A percentile compares a stretch with the other conserved stretches of the same genome.
These are phyloP conservation scores for Termitomyces sp. DNA, from an alignment of 768 basidiomycete species.

Conservation along the genomic window DNA sequence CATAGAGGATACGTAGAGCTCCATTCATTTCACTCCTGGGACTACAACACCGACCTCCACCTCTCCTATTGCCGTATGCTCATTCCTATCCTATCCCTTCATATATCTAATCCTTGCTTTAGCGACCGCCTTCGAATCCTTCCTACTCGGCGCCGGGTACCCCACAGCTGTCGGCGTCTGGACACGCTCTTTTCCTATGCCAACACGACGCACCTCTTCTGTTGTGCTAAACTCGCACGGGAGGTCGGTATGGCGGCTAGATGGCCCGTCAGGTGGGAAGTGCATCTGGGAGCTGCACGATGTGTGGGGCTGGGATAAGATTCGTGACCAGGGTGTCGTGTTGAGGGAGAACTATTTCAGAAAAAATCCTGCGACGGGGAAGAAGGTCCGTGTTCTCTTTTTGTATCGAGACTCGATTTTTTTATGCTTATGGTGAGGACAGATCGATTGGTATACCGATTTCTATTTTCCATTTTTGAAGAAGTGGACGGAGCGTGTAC, in stretches of 20 bases:
- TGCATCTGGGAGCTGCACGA: conserved; percentile 79
- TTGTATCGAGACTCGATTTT: not conserved
- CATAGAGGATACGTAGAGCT: conserved; percentile 90
- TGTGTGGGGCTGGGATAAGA: conserved; percentile 86
- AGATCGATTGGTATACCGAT: conserved; percentile 87
- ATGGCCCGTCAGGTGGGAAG: conserved; percentile 86
- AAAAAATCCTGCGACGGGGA: conserved; percentile 59
- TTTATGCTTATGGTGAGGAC: not conserved
- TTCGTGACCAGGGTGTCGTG: conserved; percentile 64
- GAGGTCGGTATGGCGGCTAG: conserved; percentile 63
- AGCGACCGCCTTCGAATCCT: conserved; percentile 87
- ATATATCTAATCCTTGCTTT: not conserved
- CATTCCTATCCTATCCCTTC: not conserved
- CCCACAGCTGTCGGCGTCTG: conserved; percentile 77
- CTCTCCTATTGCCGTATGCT: conserved; percentile 68
- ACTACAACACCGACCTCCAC: conserved; percentile 95
- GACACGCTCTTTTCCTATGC: conserved; percentile 85
- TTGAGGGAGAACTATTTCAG: conserved; percentile 84
- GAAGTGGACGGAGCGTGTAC: conserved; percentile 62
- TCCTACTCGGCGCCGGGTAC: conserved; percentile 88
- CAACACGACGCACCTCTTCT: conserved; percentile 61
- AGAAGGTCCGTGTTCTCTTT: conserved; percentile 41
- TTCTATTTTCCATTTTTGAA: conserved; percentile 78
- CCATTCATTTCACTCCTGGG: conserved; percentile 76
- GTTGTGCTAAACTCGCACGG: conserved; percentile 57